These are phyloP conservation scores for Cladophialophora chaetospira DNA, from an alignment of 2,329 filamentous ascomycete species.

Conservation along the genomic window DNA sequence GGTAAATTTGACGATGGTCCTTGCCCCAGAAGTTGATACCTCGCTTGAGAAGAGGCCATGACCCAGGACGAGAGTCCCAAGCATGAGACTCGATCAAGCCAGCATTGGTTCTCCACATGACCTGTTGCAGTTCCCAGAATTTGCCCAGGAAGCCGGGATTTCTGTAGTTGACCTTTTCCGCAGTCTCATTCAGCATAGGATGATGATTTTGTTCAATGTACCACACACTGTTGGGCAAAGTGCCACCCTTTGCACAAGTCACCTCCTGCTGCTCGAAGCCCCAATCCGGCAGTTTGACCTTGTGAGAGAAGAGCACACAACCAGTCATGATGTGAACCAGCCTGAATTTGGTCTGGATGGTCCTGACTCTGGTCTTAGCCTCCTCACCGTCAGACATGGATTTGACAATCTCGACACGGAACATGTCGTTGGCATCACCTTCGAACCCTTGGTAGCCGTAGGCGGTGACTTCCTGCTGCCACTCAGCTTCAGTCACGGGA, in stretches of 20 bases:
- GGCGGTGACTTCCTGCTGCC: constrained; percentile 94
- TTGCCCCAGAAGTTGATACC: constrained; percentile 99
- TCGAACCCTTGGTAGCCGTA: constrained; percentile 97
- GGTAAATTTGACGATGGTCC: constrained; percentile 90
- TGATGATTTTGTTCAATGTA: constrained; percentile 92
- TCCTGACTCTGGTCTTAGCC: constrained; percentile 83
- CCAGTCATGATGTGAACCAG: constrained; percentile 96
- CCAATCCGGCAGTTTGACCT: constrained; percentile 98
- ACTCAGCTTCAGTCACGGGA: constrained; percentile 82
- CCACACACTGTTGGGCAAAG: constrained; percentile 94
- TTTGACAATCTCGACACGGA: constrained; percentile 93
- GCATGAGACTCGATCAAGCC: constrained; percentile 94
- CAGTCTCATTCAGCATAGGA: constrained; percentile 69
- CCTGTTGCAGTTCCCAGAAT: constrained; percentile 94
- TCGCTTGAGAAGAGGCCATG: constrained; percentile 87
- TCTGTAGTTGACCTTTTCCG: constrained; percentile 94
- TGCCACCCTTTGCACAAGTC: constrained; percentile 90
- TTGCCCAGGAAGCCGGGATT: constrained; percentile 96
- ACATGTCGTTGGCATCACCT: constrained; percentile 94
- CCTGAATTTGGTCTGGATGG: constrained; percentile 95
- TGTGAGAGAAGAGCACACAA: constrained; percentile 95
- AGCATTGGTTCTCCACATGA: constrained; percentile 99
- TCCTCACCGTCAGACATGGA: constrained; percentile 75
- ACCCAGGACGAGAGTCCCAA: constrained; percentile 93
- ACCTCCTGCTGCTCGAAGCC: constrained; percentile 98